Percentiles rank a stretch among this genome's conserved stretches.
Evolutionary conservation across 257 asterid species (phyloP).

Genomic region (Dorcoceras hygrometricum): DNA sequence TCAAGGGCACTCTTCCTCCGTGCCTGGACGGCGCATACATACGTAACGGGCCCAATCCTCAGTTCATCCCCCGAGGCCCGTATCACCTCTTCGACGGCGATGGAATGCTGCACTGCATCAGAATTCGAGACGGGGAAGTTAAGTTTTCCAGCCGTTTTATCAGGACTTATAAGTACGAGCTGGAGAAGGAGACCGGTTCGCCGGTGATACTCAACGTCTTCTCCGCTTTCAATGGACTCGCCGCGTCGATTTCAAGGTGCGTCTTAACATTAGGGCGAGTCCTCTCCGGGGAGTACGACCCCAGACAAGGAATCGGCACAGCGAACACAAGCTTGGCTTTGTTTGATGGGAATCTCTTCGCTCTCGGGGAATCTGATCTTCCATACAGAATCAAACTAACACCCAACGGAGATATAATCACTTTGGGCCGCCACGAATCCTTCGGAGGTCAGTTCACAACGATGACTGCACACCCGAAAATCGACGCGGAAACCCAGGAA

Average conservation of each 20-base stretch:
- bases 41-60: constrained; percentile 75
- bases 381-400: constrained; percentile 47
- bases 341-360: constrained; percentile 47
- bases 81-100: constrained; percentile 72
- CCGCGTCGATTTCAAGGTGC: constrained; percentile 39
- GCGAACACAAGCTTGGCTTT: constrained; percentile 66
- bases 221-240: constrained; percentile 54
- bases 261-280: constrained; percentile 28
- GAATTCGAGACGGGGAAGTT: constrained; percentile 49
- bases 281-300: constrained; percentile 35
- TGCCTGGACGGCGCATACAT: constrained; percentile 56
- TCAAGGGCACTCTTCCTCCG: constrained; percentile 51
- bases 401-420: constrained; percentile 45
- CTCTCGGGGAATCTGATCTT: constrained; percentile 60
- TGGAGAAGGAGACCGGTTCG: constrained; percentile 39
- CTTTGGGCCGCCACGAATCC: constrained; percentile 53
- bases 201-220: constrained; percentile 50
- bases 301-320: constrained; percentile 44
- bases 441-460: constrained; percentile 35
- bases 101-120: constrained; percentile 68
- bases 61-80: constrained; percentile 53
- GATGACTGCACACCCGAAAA: constrained; percentile 80
- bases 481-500: constrained; percentile 44
- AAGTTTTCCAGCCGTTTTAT: constrained; percentile 63
- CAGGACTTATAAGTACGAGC: constrained; percentile 46